Evolutionary conservation across 2,329 filamentous ascomycete genomes (phyloP).

Genomic region (Xylaria sp.): DNA sequence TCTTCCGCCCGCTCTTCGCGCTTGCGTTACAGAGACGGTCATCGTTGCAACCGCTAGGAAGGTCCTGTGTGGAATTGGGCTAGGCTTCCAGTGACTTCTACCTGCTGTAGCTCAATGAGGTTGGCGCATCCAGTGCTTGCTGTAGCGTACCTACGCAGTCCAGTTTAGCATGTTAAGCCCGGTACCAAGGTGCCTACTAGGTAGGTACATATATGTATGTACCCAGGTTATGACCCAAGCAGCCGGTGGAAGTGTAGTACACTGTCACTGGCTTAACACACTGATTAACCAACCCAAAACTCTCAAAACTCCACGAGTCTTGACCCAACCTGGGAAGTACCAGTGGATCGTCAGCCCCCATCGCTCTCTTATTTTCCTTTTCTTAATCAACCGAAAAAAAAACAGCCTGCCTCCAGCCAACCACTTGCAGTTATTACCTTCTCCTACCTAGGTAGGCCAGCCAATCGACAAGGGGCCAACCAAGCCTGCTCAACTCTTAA

Average conservation of each 20-base stretch:
- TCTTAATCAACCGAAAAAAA: conserved; percentile 28
- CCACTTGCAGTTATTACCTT: conserved; percentile 1
- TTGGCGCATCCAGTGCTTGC: background rate
- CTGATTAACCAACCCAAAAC: conserved; percentile 16
- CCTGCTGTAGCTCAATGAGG: conserved; percentile 1
- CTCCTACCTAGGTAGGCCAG: conserved; percentile 16
- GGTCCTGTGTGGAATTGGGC: background rate
- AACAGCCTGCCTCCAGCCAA: conserved; percentile 30
- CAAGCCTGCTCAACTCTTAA: conserved; percentile 30
- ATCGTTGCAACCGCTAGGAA: no score
- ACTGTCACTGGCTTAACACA: conserved; percentile 24
- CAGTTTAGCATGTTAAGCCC: no score
- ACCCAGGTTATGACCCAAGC: conserved; percentile 12
- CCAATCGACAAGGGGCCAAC: conserved; percentile 36
- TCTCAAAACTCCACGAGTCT: conserved; percentile 22
- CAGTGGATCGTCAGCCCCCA: conserved; percentile 40
- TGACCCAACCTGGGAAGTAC: conserved; percentile 36
- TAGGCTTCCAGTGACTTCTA: background rate
- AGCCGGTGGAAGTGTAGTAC: conserved; percentile 7
- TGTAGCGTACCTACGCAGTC: background rate
- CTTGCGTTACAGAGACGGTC: background rate
- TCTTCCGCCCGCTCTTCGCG: conserved; percentile 11
- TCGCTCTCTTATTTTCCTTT: conserved; percentile 38
- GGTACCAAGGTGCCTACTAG: no score
- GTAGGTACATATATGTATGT: no score